Percentiles rank a stretch among this genome's conserved stretches.
Conservation (phyloP, 2,329 filamentous ascomycete species). For the Ophiostoma piceae region DNA sequence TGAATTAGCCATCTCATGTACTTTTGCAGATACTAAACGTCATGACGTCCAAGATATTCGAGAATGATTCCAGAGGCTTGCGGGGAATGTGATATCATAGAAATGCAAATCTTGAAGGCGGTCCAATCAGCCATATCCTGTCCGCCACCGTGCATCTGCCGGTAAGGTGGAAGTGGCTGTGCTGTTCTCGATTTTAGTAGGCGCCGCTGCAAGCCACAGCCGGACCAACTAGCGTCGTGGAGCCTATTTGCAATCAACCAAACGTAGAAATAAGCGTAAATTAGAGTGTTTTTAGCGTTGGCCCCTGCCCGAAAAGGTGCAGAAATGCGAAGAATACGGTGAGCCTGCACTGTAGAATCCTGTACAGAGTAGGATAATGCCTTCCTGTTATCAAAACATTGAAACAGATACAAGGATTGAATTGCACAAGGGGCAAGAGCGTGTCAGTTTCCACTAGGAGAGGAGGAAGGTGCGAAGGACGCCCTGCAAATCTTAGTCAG, state of each 20-base stretch:
- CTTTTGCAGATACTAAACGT: too few species aligned
- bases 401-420: not conserved
- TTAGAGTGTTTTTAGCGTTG: not conserved
- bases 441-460: not conserved
- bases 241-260: not conserved
- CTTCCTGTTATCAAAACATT: not conserved
- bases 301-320: not conserved
- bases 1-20: too few species aligned
- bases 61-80: not conserved
- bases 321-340: not conserved
- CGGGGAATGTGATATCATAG: not conserved
- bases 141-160: not conserved
- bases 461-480: not conserved
- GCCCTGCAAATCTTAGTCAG: not conserved
- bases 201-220: not conserved
- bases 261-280: conserved; percentile 6
- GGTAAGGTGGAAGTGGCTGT: not conserved
- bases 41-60: not conserved
- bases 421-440: not conserved
- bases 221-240: not conserved
- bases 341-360: not conserved
- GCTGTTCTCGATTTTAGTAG: not conserved
- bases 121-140: not conserved
- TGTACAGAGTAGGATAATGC: too few species aligned
- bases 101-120: not conserved